These are phyloP conservation scores for Moricandia moricandioides DNA, from an alignment of 345 rosid species.

Conservation along the genomic window DNA sequence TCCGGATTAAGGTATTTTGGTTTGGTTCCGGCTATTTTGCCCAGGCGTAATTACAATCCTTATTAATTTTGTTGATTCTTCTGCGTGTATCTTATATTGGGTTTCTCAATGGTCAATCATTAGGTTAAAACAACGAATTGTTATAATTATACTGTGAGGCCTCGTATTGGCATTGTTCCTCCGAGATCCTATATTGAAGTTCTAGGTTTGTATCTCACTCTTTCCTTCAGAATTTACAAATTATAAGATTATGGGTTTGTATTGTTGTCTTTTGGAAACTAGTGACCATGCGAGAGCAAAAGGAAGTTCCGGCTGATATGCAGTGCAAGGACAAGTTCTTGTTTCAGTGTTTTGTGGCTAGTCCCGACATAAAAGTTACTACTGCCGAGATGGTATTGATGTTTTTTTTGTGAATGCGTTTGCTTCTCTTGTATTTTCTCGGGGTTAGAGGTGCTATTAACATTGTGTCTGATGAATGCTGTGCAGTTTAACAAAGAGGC, in stretches of 20 bases:
- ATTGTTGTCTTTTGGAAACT: not conserved
- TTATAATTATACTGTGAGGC: conserved; percentile 77
- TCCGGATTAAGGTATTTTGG: too few relatives aligned
- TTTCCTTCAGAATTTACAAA: not conserved
- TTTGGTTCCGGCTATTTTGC: too few relatives aligned
- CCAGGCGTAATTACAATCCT: too few relatives aligned
- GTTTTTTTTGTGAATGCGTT: not conserved
- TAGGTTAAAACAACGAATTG: conserved; percentile 91
- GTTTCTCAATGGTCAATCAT: not conserved
- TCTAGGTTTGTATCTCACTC: conserved; percentile 43
- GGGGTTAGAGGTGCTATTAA: too few relatives aligned
- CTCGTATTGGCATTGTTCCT: conserved; percentile 70
- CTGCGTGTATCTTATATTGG: conserved; percentile 10
- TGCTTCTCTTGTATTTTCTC: not conserved
- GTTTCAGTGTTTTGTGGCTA: conserved; percentile 62
- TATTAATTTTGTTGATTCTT: not conserved
- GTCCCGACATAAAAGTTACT: conserved; percentile 57
- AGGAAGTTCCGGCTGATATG: conserved; percentile 69
- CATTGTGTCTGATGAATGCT: not conserved
- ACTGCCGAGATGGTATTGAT: conserved; percentile 64
- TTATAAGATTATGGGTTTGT: conserved; percentile 18
- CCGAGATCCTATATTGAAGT: conserved; percentile 77
- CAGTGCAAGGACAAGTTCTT: conserved; percentile 69
- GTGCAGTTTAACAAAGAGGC: conserved; percentile 63
- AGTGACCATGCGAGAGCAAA: conserved; percentile 97